Evolutionary conservation across 768 basidiomycete genomes (phyloP).

Genomic region (Podaxis pistillaris): DNA sequence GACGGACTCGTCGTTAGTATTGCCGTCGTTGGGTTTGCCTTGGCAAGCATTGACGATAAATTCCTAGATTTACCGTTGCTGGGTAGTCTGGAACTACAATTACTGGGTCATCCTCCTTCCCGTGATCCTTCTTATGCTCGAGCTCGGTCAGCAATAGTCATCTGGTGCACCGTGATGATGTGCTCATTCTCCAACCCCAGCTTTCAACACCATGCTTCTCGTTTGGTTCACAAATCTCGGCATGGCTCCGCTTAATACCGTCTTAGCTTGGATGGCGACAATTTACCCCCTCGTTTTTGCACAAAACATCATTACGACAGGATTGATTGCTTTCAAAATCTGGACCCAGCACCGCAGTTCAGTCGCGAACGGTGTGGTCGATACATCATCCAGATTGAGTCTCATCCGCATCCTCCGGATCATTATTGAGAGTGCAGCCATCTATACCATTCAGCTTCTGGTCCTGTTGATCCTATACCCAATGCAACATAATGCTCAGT

Average conservation of each 20-base stretch:
- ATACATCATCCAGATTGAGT: conserved; percentile 10
- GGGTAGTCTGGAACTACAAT: conserved; percentile 26
- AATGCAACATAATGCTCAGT: conserved; percentile 23
- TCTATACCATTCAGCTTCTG: conserved; percentile 28
- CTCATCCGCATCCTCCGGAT: conserved; percentile 27
- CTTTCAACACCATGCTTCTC: conserved; percentile 21
- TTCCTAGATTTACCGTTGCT: conserved; percentile 29
- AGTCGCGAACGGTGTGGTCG: conserved; percentile 18
- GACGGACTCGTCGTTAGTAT: conserved; percentile 27
- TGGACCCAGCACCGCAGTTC: conserved; percentile 26
- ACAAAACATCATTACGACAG: conserved; percentile 28
- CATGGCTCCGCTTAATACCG: conserved; percentile 7
- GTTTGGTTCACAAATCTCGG: conserved; percentile 25
- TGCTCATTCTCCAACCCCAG: conserved; percentile 11
- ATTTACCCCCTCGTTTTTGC: conserved; percentile 27
- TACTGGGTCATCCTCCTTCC: conserved; percentile 22
- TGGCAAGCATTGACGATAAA: background rate
- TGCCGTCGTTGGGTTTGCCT: background rate
- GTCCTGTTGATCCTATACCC: conserved; percentile 27
- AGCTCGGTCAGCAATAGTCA: conserved; percentile 20
- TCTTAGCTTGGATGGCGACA: conserved; percentile 19
- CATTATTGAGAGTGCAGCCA: conserved; percentile 30
- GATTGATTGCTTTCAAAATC: conserved; percentile 27
- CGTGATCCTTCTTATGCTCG: conserved; percentile 19
- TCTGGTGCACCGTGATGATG: background rate